phyloP scores from a whole-genome alignment of 2,329 filamentous ascomycete species.

The Colletotrichum sansevieriae region DNA sequence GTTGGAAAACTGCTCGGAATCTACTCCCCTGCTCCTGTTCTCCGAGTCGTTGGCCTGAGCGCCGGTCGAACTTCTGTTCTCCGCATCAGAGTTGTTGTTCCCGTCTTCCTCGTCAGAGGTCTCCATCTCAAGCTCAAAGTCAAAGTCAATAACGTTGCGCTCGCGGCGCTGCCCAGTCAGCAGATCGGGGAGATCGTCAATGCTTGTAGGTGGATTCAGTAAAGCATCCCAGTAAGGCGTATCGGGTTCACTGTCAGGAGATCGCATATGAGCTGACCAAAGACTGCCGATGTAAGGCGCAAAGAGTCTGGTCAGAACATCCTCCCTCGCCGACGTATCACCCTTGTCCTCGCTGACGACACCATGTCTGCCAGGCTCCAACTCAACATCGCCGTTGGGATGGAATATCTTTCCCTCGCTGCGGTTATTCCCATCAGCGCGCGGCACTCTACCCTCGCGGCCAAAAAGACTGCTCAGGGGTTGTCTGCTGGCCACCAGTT shows the following conservation, averaged over 20 bases:
- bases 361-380: conserved; percentile 69
- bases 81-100: conserved; percentile 46
- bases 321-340: conserved; percentile 71
- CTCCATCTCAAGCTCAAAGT: conserved; percentile 39
- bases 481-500: conserved; percentile 80
- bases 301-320: conserved; percentile 70
- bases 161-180: conserved; percentile 48
- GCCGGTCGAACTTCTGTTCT: conserved; percentile 41
- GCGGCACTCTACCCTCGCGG: conserved; percentile 76
- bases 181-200: conserved; percentile 58
- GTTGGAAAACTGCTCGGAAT: conserved; percentile 48
- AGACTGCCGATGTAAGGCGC: conserved; percentile 47
- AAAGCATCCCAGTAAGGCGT: conserved; percentile 59
- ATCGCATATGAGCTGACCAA: conserved; percentile 47
- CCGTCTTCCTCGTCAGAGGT: conserved; percentile 44
- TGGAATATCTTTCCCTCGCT: conserved; percentile 77
- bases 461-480: conserved; percentile 82
- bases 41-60: conserved; percentile 29
- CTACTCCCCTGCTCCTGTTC: conserved; percentile 31
- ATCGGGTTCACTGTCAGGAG: conserved; percentile 49
- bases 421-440: conserved; percentile 69
- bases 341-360: conserved; percentile 71
- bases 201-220: conserved; percentile 59
- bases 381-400: conserved; percentile 72
- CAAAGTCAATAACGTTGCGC: conserved; percentile 42